phyloP scores from a whole-genome alignment of 805 yeast genomes.

The Metschnikowia aberdeeniae region DNA sequence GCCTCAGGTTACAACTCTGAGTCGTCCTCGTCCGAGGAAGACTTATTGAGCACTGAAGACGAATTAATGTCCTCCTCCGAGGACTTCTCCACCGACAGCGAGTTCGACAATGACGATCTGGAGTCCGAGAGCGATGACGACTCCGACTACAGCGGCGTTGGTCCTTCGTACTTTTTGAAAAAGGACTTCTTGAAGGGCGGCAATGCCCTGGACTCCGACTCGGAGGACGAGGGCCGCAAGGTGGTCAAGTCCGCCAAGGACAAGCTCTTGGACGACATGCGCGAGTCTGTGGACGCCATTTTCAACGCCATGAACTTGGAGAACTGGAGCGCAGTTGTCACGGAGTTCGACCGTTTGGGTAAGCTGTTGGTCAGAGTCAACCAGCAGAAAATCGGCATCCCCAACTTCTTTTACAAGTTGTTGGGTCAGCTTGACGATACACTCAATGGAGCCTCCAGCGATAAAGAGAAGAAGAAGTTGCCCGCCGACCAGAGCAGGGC shows the following conservation, averaged over 20 bases:
- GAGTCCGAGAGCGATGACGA: conserved; percentile 29
- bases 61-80: conserved; percentile 50
- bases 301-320: conserved; percentile 63
- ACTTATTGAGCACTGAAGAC: conserved; percentile 50
- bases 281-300: conserved; percentile 57
- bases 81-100: conserved; percentile 43
- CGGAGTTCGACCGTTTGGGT: conserved; percentile 74
- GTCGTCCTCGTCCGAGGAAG: conserved; percentile 51
- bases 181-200: conserved; percentile 42
- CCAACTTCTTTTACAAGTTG: conserved; percentile 64
- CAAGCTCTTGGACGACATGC: conserved; percentile 85
- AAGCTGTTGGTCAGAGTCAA: conserved; percentile 62
- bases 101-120: conserved; percentile 45
- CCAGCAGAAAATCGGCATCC: conserved; percentile 75
- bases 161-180: conserved; percentile 55
- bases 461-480: conserved; percentile 62
- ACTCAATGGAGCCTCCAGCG: conserved; percentile 47
- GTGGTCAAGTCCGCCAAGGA: conserved; percentile 93
- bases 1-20: conserved; percentile 56
- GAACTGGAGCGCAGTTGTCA: conserved; percentile 74
- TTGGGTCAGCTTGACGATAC: conserved; percentile 71
- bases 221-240: conserved; percentile 69
- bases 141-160: conserved; percentile 33
- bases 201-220: conserved; percentile 40
- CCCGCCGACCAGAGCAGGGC: conserved; percentile 83